Conservation (phyloP, 495 filamentous ascomycete species). For the Beverwykella pulmonaria region DNA sequence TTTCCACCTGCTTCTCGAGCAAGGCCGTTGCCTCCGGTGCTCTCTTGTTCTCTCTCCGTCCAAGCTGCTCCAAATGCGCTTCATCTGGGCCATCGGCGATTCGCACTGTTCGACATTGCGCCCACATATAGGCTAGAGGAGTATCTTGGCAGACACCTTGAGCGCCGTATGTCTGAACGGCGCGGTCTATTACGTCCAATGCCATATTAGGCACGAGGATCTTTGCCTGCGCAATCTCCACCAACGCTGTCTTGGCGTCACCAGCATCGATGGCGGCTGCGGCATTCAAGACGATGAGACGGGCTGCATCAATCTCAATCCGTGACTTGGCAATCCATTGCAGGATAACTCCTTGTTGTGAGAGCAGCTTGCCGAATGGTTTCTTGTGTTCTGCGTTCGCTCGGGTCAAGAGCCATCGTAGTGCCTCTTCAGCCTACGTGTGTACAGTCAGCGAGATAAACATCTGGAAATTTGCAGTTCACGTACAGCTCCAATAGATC, state of each 20-base stretch:
- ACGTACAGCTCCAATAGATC: slow-evolving; percentile 71
- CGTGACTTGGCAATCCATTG: slow-evolving; percentile 91
- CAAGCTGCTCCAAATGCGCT: slow-evolving; percentile 90
- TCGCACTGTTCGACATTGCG: slow-evolving; percentile 75
- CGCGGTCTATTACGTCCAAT: slow-evolving; percentile 44
- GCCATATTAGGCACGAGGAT: slow-evolving; percentile 45
- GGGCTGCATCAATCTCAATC: slow-evolving; percentile 86
- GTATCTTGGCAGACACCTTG: slow-evolving; percentile 90
- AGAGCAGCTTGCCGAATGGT: slow-evolving; percentile 78
- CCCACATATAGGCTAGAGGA: slow-evolving; percentile 85
- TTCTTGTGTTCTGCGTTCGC: slow-evolving; percentile 87
- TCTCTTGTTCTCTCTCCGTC: slow-evolving; percentile 77
- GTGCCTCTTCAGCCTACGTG: slow-evolving; percentile 69
- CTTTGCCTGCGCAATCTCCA: slow-evolving; percentile 49
- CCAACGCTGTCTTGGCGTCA: slow-evolving; percentile 40
- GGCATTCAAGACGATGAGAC: slow-evolving; percentile 84
- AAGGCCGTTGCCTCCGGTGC: slow-evolving; percentile 19
- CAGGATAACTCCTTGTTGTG: slow-evolving; percentile 84
- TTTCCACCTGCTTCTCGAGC: slow-evolving; percentile 28
- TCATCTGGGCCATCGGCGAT: slow-evolving; percentile 93
- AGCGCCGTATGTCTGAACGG: slow-evolving; percentile 82
- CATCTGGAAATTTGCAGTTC: background rate
- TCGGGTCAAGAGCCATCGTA: slow-evolving; percentile 86
- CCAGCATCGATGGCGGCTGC: slow-evolving; percentile 66
- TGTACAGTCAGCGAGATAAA: slow-evolving; percentile 11